These are phyloP conservation scores for Clavariopsis aquatica DNA, from an alignment of 495 filamentous ascomycete species.

Conservation along the genomic window DNA sequence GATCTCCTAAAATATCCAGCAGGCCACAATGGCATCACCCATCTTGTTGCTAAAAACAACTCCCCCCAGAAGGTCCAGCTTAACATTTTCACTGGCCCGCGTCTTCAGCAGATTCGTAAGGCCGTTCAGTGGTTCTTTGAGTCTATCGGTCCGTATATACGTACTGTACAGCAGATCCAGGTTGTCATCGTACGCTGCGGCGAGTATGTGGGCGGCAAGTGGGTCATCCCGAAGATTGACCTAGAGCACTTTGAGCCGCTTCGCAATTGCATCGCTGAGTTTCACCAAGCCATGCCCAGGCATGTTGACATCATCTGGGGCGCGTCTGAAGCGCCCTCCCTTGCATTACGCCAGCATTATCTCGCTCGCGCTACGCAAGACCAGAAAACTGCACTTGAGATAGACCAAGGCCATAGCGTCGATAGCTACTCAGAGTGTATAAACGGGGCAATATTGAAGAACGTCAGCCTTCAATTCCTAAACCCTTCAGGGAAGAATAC, in stretches of 20 bases:
- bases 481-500: not conserved
- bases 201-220: not conserved
- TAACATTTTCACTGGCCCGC: slow-evolving; percentile 14
- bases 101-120: not conserved
- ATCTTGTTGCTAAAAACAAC: not conserved
- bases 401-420: not conserved
- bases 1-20: slow-evolving; percentile 1
- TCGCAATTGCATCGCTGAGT: not conserved
- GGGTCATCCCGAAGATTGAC: slow-evolving; percentile 2
- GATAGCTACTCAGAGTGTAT: not conserved
- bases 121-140: not conserved
- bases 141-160: not conserved
- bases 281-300: not conserved
- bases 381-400: not conserved
- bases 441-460: not conserved
- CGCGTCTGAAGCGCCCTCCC: not conserved
- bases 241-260: slow-evolving; percentile 11
- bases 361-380: not conserved
- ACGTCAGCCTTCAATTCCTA: not conserved
- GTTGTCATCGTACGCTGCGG: slow-evolving; percentile 11
- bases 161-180: not conserved
- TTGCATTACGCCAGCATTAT: not conserved
- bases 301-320: not conserved
- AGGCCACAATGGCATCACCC: not conserved
- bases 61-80: slow-evolving; percentile 2